Conservation (phyloP, 345 rosid genomes). For the Camelina sativa region DNA sequence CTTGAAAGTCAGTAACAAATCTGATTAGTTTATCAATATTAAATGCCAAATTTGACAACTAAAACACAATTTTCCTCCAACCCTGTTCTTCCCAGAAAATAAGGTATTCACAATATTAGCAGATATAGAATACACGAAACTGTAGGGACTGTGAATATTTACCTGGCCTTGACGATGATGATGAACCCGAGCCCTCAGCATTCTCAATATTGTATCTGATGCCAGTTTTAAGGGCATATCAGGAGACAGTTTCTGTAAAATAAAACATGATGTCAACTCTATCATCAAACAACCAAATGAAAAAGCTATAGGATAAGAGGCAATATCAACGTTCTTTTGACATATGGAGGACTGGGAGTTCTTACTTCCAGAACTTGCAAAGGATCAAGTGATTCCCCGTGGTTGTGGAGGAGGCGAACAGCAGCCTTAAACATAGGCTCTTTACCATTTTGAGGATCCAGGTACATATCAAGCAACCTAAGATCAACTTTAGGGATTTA, state of each 20-base stretch:
- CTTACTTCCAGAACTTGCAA: conserved; percentile 94
- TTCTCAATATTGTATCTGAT: conserved; percentile 87
- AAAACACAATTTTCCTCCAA: no score
- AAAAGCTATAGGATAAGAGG: conserved; percentile 27
- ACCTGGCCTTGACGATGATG: conserved; percentile 96
- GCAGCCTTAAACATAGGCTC: conserved; percentile 99
- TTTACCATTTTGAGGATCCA: conserved; percentile 89
- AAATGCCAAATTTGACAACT: no score
- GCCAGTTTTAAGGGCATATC: conserved; percentile 98
- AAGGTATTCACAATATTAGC: no score
- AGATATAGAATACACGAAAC: background rate
- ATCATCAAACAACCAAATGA: conserved; percentile 29
- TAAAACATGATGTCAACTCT: conserved; percentile 39
- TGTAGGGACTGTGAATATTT: conserved; percentile 32
- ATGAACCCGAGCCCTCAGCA: conserved; percentile 97
- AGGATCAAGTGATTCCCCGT: conserved; percentile 96
- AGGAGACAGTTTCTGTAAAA: conserved; percentile 77
- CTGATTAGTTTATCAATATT: background rate
- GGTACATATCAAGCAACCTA: conserved; percentile 97
- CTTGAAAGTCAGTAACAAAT: background rate
- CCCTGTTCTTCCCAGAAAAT: no score
- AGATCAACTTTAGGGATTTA: conserved; percentile 28
- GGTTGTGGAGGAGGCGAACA: conserved; percentile 96
- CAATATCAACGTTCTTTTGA: conserved; percentile 1
- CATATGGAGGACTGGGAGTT: conserved; percentile 6